phyloP scores from a whole-genome alignment of 805 yeast genomes.

The Starmerella potacharoeniae region DNA sequence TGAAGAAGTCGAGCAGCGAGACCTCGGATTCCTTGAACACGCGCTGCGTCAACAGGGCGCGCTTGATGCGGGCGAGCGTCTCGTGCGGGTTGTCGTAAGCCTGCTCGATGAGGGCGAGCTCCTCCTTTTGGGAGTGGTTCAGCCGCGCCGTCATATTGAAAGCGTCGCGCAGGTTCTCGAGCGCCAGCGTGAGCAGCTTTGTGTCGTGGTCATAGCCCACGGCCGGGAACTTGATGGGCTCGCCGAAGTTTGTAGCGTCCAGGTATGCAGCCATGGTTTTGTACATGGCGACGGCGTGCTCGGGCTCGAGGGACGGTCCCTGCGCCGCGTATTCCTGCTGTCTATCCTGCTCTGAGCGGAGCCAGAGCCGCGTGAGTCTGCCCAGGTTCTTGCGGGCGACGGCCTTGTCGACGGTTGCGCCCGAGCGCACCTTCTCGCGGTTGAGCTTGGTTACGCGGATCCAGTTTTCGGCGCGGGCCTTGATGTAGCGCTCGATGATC shows the following conservation, averaged over 20 bases:
- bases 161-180: constrained; percentile 70
- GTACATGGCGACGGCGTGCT: constrained; percentile 79
- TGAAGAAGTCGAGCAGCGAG: constrained; percentile 86
- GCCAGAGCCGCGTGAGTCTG: constrained; percentile 81
- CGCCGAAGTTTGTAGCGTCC: constrained; percentile 62
- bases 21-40: constrained; percentile 81
- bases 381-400: constrained; percentile 90
- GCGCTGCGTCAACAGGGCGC: constrained; percentile 71
- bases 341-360: constrained; percentile 81
- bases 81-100: constrained; percentile 97
- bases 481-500: constrained; percentile 77
- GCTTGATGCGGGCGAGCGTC: constrained; percentile 71
- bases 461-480: constrained; percentile 97
- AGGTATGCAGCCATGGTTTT: constrained; percentile 87
- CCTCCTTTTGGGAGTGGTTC: constrained; percentile 83
- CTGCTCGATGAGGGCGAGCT: constrained; percentile 82
- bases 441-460: constrained; percentile 84
- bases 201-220: constrained; percentile 86
- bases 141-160: constrained; percentile 65
- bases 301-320: constrained; percentile 79
- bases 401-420: constrained; percentile 89
- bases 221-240: constrained; percentile 88
- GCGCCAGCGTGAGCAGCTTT: constrained; percentile 73
- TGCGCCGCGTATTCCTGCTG: constrained; percentile 67
- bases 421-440: constrained; percentile 75